These are phyloP conservation scores for Trichoderma koningiopsis DNA, from an alignment of 2,329 filamentous ascomycete species.

Conservation along the genomic window DNA sequence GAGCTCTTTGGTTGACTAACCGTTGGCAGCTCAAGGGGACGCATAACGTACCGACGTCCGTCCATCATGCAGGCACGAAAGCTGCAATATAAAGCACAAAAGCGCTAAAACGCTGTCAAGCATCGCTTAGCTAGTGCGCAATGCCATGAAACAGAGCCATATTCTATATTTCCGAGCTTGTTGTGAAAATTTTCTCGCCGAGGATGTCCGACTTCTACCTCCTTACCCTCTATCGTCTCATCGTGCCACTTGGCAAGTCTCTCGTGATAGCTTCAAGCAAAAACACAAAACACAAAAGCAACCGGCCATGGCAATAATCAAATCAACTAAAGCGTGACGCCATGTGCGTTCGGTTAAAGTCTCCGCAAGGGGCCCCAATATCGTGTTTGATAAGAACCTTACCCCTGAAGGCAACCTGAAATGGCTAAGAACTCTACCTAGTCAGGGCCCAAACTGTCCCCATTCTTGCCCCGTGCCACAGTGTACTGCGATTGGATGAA, in stretches of 20 bases:
- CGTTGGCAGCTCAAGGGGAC: background rate
- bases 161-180: background rate
- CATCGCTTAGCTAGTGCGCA: constrained; percentile 4
- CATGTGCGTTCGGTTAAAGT: constrained; percentile 13
- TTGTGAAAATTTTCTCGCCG: background rate
- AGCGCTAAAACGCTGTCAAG: constrained; percentile 17
- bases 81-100: background rate
- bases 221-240: background rate
- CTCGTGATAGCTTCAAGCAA: too few relatives aligned
- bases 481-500: background rate
- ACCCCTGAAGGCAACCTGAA: constrained; percentile 12
- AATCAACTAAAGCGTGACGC: background rate
- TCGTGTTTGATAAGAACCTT: background rate
- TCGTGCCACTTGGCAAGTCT: background rate
- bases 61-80: background rate
- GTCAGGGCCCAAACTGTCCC: background rate
- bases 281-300: background rate
- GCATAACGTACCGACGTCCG: background rate
- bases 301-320: background rate
- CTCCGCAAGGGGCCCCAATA: constrained; percentile 5
- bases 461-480: background rate
- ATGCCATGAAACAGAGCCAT: constrained; percentile 11
- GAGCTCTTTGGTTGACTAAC: background rate
- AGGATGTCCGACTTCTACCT: background rate
- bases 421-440: constrained; percentile 7